These are phyloP conservation scores for Talaromyces liani DNA, from an alignment of 495 filamentous ascomycete genomes.

Conservation along the genomic window DNA sequence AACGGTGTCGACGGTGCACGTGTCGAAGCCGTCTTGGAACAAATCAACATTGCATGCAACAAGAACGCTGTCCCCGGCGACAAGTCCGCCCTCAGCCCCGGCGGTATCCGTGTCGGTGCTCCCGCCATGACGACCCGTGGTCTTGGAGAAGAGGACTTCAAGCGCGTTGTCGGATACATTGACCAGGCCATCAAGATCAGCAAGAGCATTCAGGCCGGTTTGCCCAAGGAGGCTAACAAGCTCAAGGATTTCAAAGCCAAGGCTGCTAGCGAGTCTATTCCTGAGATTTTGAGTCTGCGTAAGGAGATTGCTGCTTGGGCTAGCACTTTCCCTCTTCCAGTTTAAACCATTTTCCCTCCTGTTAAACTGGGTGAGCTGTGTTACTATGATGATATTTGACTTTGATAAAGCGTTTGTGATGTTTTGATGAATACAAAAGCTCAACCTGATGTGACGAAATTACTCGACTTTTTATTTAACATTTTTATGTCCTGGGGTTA, in stretches of 20 bases:
- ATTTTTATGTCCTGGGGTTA: not conserved
- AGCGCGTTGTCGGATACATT: slow-evolving; percentile 86
- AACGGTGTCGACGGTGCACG: slow-evolving; percentile 84
- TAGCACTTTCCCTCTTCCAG: slow-evolving; percentile 84
- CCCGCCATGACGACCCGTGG: slow-evolving; percentile 97
- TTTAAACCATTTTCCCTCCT: too few species aligned
- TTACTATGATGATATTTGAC: not conserved
- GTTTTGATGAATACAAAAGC: slow-evolving; percentile 6
- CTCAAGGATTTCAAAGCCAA: slow-evolving; percentile 98
- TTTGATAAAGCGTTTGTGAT: not conserved
- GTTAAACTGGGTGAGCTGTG: not conserved
- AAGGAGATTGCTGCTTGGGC: slow-evolving; percentile 89
- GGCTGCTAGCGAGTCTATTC: slow-evolving; percentile 67
- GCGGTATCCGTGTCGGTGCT: slow-evolving; percentile 85
- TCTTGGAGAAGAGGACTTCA: slow-evolving; percentile 80
- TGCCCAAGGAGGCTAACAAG: slow-evolving; percentile 97
- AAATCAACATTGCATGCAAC: slow-evolving; percentile 92
- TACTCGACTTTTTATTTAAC: not conserved
- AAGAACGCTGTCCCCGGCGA: slow-evolving; percentile 99
- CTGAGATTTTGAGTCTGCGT: slow-evolving; percentile 72
- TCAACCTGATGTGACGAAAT: slow-evolving; percentile 8
- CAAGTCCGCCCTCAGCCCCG: slow-evolving; percentile 83
- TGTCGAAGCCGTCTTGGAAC: slow-evolving; percentile 89
- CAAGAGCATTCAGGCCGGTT: slow-evolving; percentile 60
- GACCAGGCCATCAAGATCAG: slow-evolving; percentile 84